Conservation (phyloP, 1,284 basidiomycete species). For the Sporisorium exsertum region DNA sequence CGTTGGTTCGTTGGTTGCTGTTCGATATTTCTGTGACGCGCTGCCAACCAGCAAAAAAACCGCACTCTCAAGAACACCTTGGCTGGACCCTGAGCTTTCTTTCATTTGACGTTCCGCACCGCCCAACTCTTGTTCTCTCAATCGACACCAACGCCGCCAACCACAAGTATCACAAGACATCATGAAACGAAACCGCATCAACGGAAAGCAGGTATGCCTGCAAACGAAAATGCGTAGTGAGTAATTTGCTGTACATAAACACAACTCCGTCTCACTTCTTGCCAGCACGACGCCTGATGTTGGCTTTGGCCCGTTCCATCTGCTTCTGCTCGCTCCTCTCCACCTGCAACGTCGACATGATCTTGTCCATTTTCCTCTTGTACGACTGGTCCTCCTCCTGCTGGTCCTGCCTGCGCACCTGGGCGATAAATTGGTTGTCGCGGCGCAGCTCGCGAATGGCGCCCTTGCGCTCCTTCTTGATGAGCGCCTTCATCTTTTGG, state of each 20-base stretch:
- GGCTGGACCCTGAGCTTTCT: constrained; percentile 12
- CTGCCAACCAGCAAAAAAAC: neutral
- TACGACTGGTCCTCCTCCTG: constrained; percentile 81
- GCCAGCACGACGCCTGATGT: constrained; percentile 66
- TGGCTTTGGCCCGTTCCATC: constrained; percentile 76
- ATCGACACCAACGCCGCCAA: neutral
- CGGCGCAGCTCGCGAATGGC: constrained; percentile 96
- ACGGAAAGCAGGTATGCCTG: too few species aligned
- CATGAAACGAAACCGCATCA: neutral
- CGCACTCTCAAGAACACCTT: too few species aligned
- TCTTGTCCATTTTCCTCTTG: constrained; percentile 73
- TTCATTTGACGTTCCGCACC: neutral
- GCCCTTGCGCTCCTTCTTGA: constrained; percentile 96
- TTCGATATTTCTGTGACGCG: neutral
- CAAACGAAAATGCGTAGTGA: neutral
- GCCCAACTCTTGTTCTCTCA: neutral
- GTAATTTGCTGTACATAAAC: constrained; percentile 5
- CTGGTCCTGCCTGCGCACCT: constrained; percentile 78
- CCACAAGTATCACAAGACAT: neutral
- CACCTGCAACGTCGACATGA: constrained; percentile 82
- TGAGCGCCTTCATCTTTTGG: constrained; percentile 85
- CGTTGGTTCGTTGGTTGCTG: constrained; percentile 11
- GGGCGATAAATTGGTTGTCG: constrained; percentile 92
- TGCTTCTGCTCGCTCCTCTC: constrained; percentile 96
- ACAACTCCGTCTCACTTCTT: constrained; percentile 36